A percentile compares a stretch with the other conserved stretches of the same genome.
phyloP scores from a whole-genome alignment of 2,329 filamentous ascomycete species.

The Trichoderma citrinoviride region DNA sequence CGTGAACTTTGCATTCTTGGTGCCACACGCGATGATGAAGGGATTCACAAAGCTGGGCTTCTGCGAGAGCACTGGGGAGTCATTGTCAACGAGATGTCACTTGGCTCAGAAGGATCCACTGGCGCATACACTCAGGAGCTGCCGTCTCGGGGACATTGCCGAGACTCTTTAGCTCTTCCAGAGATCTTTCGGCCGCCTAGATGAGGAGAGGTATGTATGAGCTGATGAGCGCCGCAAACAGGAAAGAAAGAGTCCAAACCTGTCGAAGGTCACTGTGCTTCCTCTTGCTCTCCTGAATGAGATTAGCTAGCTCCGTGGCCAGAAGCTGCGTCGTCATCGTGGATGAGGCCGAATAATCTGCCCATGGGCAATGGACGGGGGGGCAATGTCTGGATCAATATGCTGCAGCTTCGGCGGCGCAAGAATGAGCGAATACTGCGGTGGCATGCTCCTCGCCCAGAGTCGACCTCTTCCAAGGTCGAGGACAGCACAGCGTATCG shows the following conservation, averaged over 20 bases:
- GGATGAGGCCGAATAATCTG: slow-evolving; percentile 28
- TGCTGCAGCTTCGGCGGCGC: slow-evolving; percentile 29
- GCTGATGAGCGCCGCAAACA: background rate
- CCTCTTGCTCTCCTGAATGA: slow-evolving; percentile 93
- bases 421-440: background rate
- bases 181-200: slow-evolving; percentile 87
- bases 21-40: slow-evolving; percentile 88
- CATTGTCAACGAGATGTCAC: slow-evolving; percentile 24
- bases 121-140: slow-evolving; percentile 37
- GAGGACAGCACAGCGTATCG: slow-evolving; percentile 16
- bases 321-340: slow-evolving; percentile 91
- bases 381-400: slow-evolving; percentile 25
- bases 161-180: slow-evolving; percentile 74
- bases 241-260: slow-evolving; percentile 45
- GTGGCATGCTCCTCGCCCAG: background rate
- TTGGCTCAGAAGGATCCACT: slow-evolving; percentile 17
- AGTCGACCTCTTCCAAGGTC: background rate
- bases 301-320: slow-evolving; percentile 80
- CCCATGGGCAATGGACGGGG: slow-evolving; percentile 27
- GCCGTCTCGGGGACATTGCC: slow-evolving; percentile 38
- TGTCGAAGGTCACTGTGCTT: slow-evolving; percentile 88
- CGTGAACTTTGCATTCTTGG: slow-evolving; percentile 86
- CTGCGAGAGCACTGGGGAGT: slow-evolving; percentile 69
- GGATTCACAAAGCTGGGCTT: slow-evolving; percentile 84
- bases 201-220: background rate